Evolutionary conservation across 2,329 filamentous ascomycete genomes (phyloP).

Genomic region (Pezicula radicicola): DNA sequence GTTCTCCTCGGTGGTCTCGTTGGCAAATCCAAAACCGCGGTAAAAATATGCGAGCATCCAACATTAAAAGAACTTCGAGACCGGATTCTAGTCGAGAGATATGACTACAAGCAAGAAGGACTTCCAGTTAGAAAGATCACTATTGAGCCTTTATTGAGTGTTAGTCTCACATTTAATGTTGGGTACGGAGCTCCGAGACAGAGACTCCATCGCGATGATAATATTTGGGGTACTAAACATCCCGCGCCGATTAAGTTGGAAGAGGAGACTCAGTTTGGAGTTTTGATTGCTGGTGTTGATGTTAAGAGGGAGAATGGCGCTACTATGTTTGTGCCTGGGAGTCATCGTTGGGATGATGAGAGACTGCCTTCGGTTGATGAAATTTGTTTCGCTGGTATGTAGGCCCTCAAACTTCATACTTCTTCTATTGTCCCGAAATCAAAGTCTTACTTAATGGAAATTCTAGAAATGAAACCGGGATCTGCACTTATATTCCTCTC

Average conservation of each 20-base stretch:
- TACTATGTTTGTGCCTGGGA: slow-evolving; percentile 30
- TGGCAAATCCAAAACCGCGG: slow-evolving; percentile 26
- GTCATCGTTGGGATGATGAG: slow-evolving; percentile 28
- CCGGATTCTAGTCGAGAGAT: slow-evolving; percentile 23
- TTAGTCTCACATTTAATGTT: slow-evolving; percentile 27
- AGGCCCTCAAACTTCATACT: neutral
- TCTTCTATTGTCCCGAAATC: neutral
- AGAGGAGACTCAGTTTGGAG: slow-evolving; percentile 23
- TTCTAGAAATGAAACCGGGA: slow-evolving; percentile 32
- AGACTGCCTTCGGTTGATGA: slow-evolving; percentile 25
- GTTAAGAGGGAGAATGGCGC: slow-evolving; percentile 29
- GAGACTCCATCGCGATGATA: slow-evolving; percentile 29
- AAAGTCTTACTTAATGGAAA: neutral
- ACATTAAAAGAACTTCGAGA: slow-evolving; percentile 23
- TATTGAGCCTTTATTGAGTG: slow-evolving; percentile 26
- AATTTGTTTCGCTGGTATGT: slow-evolving; percentile 30
- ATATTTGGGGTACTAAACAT: slow-evolving; percentile 27
- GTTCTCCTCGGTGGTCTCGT: slow-evolving; percentile 25
- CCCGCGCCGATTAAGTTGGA: slow-evolving; percentile 4
- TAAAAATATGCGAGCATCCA: slow-evolving; percentile 19
- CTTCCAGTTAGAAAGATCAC: slow-evolving; percentile 10
- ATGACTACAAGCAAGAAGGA: slow-evolving; percentile 19
- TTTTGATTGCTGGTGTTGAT: slow-evolving; percentile 25
- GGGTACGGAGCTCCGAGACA: slow-evolving; percentile 28
- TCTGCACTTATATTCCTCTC: slow-evolving; percentile 33